Evolutionary conservation across 805 yeast genomes (phyloP).

Genomic region (Schizosaccharomyces cryophilus): DNA sequence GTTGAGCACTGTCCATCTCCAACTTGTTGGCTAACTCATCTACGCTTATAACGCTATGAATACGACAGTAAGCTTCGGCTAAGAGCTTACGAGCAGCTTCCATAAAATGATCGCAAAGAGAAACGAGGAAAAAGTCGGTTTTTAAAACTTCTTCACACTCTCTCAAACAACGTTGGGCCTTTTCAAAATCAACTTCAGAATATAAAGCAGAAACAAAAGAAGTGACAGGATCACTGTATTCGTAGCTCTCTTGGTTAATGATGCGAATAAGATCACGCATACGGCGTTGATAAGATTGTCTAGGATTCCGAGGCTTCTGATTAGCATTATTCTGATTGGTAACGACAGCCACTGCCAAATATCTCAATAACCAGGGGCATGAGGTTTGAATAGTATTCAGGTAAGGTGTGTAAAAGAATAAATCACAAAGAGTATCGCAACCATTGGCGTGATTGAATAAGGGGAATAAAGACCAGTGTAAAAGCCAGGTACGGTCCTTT

Average conservation of each 20-base stretch:
- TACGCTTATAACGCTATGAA: slow-evolving; percentile 26
- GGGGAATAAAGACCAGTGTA: slow-evolving; percentile 46
- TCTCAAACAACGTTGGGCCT: slow-evolving; percentile 23
- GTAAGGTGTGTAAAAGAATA: slow-evolving; percentile 34
- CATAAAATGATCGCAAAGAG: slow-evolving; percentile 19
- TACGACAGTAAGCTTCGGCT: slow-evolving; percentile 29
- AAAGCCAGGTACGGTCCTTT: slow-evolving; percentile 40
- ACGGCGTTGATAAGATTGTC: slow-evolving; percentile 22
- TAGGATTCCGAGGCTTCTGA: slow-evolving; percentile 7
- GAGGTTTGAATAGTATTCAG: slow-evolving; percentile 44
- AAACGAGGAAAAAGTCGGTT: slow-evolving; percentile 32
- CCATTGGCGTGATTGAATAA: slow-evolving; percentile 31
- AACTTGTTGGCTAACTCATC: slow-evolving; percentile 21
- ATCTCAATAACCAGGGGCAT: slow-evolving; percentile 47
- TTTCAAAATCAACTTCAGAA: slow-evolving; percentile 33
- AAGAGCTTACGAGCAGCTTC: slow-evolving; percentile 26
- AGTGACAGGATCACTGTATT: slow-evolving; percentile 40
- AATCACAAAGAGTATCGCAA: slow-evolving; percentile 28
- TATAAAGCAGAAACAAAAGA: slow-evolving; percentile 30
- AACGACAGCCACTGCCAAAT: slow-evolving; percentile 33
- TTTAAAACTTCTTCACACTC: slow-evolving; percentile 25
- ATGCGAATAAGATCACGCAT: slow-evolving; percentile 33
- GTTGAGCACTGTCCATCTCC: slow-evolving; percentile 22
- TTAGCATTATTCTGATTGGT: slow-evolving; percentile 12
- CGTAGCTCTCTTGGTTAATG: slow-evolving; percentile 37